Evolutionary conservation across 2,329 filamentous ascomycete species (phyloP).

Genomic region (Alternaria novae-zelandiae): DNA sequence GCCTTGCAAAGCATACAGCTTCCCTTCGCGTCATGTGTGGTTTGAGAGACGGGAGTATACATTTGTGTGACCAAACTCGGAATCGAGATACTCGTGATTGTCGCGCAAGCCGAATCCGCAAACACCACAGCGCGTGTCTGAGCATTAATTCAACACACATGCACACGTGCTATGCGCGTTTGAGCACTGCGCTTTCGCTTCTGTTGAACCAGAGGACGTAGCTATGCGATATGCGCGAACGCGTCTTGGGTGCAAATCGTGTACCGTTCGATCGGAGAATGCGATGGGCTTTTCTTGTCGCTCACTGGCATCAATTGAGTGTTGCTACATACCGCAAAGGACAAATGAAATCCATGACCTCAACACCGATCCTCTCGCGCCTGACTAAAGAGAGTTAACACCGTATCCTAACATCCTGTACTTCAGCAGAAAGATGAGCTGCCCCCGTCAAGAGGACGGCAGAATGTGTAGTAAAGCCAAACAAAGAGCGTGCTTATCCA

Average conservation of each 20-base stretch:
- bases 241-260: not conserved
- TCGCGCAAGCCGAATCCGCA: conserved; percentile 5
- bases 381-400: conserved; percentile 31
- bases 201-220: not conserved
- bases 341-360: conserved; percentile 23
- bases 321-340: conserved; percentile 37
- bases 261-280: not conserved
- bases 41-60: conserved; percentile 3
- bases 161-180: not conserved
- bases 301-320: conserved; percentile 15
- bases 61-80: conserved; percentile 4
- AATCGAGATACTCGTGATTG: conserved; percentile 1
- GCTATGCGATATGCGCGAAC: not conserved
- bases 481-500: conserved; percentile 25
- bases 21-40: not conserved
- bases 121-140: not conserved
- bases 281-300: not conserved
- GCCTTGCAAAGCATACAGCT: not conserved
- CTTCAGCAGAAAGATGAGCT: conserved; percentile 10
- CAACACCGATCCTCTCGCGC: conserved; percentile 36
- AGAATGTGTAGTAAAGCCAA: conserved; percentile 22
- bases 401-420: conserved; percentile 22
- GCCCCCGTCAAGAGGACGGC: conserved; percentile 13
- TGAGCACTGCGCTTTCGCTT: not conserved
- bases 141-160: not conserved